phyloP scores from a whole-genome alignment of 23 red algal species.

The Chondrus crispus region DNA sequence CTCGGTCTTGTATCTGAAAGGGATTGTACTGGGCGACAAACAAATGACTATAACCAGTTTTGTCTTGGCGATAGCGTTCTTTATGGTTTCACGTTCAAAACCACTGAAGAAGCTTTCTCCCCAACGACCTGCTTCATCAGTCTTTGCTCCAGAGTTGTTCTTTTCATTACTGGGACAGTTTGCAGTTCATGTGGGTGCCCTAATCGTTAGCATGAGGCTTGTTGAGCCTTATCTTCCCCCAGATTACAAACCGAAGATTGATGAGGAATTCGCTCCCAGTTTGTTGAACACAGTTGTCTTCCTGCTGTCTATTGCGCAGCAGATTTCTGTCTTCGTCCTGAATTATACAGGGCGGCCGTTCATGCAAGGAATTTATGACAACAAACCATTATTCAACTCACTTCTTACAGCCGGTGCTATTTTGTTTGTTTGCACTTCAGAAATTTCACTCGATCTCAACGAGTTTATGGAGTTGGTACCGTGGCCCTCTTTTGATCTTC shows the following conservation, averaged over 20 bases:
- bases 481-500: conserved; percentile 48
- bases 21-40: conserved; percentile 87
- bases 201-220: conserved; percentile 54
- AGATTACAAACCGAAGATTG: conserved; percentile 38
- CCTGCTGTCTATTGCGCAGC: conserved; percentile 88
- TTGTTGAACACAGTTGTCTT: conserved; percentile 94
- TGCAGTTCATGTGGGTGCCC: conserved; percentile 68
- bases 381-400: conserved; percentile 60
- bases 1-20: conserved; percentile 92
- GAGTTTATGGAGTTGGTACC: conserved; percentile 66
- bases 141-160: conserved; percentile 85
- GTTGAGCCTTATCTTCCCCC: conserved; percentile 36
- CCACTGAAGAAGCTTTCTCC: conserved; percentile 84
- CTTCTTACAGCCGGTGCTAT: conserved; percentile 31
- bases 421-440: conserved; percentile 34
- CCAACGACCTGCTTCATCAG: conserved; percentile 72
- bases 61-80: conserved; percentile 75
- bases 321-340: conserved; percentile 77
- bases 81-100: conserved; percentile 83
- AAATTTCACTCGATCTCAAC: conserved; percentile 68
- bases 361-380: conserved; percentile 87
- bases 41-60: conserved; percentile 92
- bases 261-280: conserved; percentile 81
- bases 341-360: conserved; percentile 97
- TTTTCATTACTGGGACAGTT: conserved; percentile 93